Evolutionary conservation across 345 rosid genomes (phyloP).

Genomic region (Heritiera fomes): DNA sequence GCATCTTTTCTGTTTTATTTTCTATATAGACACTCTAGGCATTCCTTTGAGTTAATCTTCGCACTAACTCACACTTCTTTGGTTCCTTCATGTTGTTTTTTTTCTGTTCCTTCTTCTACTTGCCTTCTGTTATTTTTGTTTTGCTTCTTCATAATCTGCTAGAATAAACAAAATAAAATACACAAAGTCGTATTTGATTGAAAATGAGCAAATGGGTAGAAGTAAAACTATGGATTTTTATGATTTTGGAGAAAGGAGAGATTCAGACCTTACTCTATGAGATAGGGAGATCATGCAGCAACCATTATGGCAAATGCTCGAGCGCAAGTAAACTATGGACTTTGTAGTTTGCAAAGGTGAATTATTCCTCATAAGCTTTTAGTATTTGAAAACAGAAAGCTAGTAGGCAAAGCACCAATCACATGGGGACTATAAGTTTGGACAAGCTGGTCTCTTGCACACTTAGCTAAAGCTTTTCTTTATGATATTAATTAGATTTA

Average conservation of each 20-base stretch:
- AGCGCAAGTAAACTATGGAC: too few species aligned
- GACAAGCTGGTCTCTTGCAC: background rate
- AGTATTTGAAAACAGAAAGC: background rate
- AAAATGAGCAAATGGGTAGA: background rate
- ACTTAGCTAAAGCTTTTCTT: background rate
- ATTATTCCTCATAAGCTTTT: too few species aligned
- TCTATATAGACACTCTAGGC: background rate
- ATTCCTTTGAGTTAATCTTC: background rate
- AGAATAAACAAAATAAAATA: background rate
- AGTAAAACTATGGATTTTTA: background rate
- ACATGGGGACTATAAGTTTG: background rate
- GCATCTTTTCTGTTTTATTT: background rate
- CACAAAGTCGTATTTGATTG: background rate
- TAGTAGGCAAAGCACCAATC: background rate
- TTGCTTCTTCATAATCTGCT: background rate
- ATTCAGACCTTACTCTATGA: too few species aligned
- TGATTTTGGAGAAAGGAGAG: too few species aligned
- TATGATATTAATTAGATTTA: background rate
- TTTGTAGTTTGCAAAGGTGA: background rate
- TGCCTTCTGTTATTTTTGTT: background rate
- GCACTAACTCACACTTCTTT: too few species aligned
- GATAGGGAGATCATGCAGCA: too few species aligned
- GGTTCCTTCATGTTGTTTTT: background rate
- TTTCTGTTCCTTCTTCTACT: background rate
- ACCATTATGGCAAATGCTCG: too few species aligned